phyloP scores from a whole-genome alignment of 345 rosid genomes.

The Salix koriyanagi region DNA sequence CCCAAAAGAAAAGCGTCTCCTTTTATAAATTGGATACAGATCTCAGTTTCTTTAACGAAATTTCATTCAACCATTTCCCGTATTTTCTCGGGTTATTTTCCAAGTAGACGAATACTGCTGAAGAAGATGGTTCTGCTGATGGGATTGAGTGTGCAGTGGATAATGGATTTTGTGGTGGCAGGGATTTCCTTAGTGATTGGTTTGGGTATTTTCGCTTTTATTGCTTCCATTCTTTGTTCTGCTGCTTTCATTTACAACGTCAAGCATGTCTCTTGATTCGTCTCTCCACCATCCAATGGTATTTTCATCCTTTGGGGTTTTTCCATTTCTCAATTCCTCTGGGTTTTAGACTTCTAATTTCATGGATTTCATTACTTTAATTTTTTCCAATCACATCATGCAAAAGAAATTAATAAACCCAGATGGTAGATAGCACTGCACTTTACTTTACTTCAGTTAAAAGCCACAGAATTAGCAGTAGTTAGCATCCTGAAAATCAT shows the following conservation, averaged over 20 bases:
- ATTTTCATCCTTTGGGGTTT: not conserved
- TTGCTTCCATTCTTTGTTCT: conserved; percentile 68
- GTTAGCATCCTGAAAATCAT: too few relatives aligned
- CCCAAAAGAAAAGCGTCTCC: not conserved
- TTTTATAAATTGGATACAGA: too few relatives aligned
- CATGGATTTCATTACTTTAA: not conserved
- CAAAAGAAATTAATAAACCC: not conserved
- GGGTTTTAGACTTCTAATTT: not conserved
- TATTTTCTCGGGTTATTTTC: not conserved
- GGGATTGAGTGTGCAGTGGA: conserved; percentile 51
- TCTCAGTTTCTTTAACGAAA: not conserved
- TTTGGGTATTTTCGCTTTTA: conserved; percentile 61
- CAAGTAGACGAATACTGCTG: not conserved
- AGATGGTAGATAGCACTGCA: not conserved
- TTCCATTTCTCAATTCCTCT: not conserved
- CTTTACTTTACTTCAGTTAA: not conserved
- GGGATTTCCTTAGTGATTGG: conserved; percentile 73
- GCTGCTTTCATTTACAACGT: conserved; percentile 74
- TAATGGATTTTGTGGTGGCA: conserved; percentile 65
- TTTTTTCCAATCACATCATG: not conserved
- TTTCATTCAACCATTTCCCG: not conserved
- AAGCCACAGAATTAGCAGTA: not conserved
- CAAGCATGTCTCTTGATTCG: conserved; percentile 37
- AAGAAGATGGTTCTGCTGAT: conserved; percentile 32
- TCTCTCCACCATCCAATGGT: not conserved